Conservation (phyloP, 257 asterid genomes). For the Striga asiatica region DNA sequence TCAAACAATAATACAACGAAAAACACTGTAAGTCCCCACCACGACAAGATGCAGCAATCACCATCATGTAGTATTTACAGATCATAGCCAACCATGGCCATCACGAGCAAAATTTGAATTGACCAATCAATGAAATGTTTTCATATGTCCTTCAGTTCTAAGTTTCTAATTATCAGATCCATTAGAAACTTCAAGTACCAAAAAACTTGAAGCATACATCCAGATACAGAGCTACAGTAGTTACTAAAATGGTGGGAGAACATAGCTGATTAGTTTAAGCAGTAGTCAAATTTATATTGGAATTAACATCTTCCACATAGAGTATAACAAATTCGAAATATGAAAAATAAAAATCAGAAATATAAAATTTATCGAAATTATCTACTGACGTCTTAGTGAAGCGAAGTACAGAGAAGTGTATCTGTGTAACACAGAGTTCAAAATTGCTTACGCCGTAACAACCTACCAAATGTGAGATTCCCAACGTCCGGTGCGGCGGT, state of each 20-base stretch:
- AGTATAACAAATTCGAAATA: neutral
- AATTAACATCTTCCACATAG: neutral
- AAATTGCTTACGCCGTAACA: too few relatives aligned
- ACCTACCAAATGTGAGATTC: constrained; percentile 95
- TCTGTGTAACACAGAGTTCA: too few relatives aligned
- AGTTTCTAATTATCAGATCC: constrained; percentile 21
- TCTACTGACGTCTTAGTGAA: neutral
- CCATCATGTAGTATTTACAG: constrained; percentile 1
- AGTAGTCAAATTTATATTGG: too few relatives aligned
- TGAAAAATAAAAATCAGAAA: neutral
- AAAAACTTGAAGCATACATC: neutral
- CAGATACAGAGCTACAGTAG: too few relatives aligned
- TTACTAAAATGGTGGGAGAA: too few relatives aligned
- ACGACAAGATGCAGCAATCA: neutral
- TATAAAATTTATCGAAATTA: constrained; percentile 2
- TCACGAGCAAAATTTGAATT: neutral
- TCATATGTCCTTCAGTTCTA: constrained; percentile 7
- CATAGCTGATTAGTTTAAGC: too few relatives aligned
- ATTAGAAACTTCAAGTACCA: neutral
- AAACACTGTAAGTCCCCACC: constrained; percentile 3
- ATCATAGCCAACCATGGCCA: constrained; percentile 10
- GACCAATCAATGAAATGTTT: constrained; percentile 3
- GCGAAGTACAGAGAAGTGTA: too few relatives aligned
- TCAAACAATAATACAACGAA: neutral
- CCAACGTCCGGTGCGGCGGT: constrained; percentile 97